phyloP scores from a whole-genome alignment of 176 grass and related monocot genomes.

The Oryza glumipatula region DNA sequence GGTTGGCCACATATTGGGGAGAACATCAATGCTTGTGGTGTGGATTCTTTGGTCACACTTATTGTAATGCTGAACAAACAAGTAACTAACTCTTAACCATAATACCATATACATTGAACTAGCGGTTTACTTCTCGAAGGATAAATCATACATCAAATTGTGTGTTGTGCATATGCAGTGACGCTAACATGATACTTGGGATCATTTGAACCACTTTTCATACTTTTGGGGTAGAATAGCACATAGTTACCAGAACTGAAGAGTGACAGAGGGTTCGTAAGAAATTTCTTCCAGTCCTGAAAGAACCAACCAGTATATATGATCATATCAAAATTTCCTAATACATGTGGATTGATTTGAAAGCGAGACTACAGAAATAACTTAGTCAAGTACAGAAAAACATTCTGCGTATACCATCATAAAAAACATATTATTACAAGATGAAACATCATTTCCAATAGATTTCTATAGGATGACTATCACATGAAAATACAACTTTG shows the following conservation, averaged over 20 bases:
- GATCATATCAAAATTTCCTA: not conserved
- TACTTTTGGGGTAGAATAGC: not conserved
- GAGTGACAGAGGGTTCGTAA: too few species aligned
- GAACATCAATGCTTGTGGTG: not conserved
- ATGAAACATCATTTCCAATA: not conserved
- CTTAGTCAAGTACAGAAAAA: not conserved
- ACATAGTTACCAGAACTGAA: not conserved
- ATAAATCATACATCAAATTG: not conserved
- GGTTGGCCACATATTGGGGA: not conserved
- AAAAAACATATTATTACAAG: not conserved
- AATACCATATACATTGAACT: not conserved
- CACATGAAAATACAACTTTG: not conserved
- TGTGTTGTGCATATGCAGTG: not conserved
- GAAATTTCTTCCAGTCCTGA: too few species aligned
- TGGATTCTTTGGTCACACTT: constrained; percentile 19
- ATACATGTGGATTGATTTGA: not conserved
- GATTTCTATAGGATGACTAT: not conserved
- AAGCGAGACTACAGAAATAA: not conserved
- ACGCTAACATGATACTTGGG: not conserved
- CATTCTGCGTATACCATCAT: not conserved
- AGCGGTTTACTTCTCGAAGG: not conserved
- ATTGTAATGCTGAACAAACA: not conserved
- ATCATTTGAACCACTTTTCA: not conserved
- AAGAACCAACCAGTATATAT: too few species aligned
- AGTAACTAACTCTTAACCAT: not conserved